These are phyloP conservation scores for Eutrema heterophyllum DNA, from an alignment of 345 rosid species.

Conservation along the genomic window DNA sequence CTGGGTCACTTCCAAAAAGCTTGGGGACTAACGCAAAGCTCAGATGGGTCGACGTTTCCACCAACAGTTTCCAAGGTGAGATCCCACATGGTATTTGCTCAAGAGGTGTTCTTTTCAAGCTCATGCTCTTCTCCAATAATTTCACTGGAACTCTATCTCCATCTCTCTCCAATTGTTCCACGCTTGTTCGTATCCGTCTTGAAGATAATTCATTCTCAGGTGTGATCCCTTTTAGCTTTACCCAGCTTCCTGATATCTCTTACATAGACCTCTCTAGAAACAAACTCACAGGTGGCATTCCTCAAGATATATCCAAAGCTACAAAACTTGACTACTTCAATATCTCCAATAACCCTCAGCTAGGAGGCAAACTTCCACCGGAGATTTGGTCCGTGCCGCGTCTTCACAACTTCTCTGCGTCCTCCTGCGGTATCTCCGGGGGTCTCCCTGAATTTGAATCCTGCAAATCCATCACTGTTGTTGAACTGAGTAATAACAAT, in stretches of 20 bases:
- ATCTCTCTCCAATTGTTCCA: conserved; percentile 69
- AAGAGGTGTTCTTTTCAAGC: conserved; percentile 59
- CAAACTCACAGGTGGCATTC: conserved; percentile 69
- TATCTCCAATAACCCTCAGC: conserved; percentile 56
- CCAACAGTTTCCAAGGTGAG: conserved; percentile 65
- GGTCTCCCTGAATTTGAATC: conserved; percentile 50
- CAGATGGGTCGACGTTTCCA: conserved; percentile 84
- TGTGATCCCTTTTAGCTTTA: conserved; percentile 60
- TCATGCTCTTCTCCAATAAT: conserved; percentile 76
- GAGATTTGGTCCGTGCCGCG: conserved; percentile 56
- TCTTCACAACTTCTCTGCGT: conserved; percentile 83
- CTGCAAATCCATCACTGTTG: conserved; percentile 56
- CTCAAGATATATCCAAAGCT: conserved; percentile 52
- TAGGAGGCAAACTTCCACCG: conserved; percentile 58
- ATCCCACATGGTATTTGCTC: conserved; percentile 80
- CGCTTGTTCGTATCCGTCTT: conserved; percentile 73
- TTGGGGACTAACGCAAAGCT: conserved; percentile 77
- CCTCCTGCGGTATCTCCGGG: conserved; percentile 62
- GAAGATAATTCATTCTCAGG: conserved; percentile 88
- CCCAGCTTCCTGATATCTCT: conserved; percentile 53
- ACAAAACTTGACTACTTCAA: conserved; percentile 72
- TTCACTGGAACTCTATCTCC: conserved; percentile 62
- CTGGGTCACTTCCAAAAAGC: conserved; percentile 71
- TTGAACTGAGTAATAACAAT: conserved; percentile 59
- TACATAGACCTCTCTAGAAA: conserved; percentile 78